Evolutionary conservation across 2,329 filamentous ascomycete species (phyloP), one percentile per base, ranked within the genome.

Genomic region (Myriosclerotinia scirpicola): DNA sequence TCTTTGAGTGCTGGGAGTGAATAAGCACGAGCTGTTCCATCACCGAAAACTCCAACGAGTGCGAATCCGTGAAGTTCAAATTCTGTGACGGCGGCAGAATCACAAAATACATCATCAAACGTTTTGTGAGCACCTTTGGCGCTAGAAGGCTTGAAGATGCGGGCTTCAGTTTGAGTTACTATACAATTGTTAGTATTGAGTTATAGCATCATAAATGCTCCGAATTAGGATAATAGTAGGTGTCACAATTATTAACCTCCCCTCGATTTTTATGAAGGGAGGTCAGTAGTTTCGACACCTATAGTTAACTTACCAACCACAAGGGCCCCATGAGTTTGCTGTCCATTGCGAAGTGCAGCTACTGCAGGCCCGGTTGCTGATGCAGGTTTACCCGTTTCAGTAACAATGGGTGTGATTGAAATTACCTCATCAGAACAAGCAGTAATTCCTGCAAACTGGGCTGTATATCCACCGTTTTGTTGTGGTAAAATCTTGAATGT

Each of bases 401-500:
- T 84, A 68, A 93, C 85, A 58, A 99, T 90, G 0, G 95, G 92
- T 64, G 84, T 87, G 52, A 99, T 88, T 17, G 87, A 87, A 58
- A 97, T 84, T 52, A 99, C 81, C 66, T 80, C 83, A 69, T 88
- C 91, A 64, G 91, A 87, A 40, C 93, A 80, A 1, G 84, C 78
- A 5, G 85, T 83, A 3, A 88, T 81, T 0, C 94, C 95, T 1
- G 85, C 90, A 60, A 90, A 84, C 66, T 90, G 85, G 15, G 87
- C 91, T 14, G 85, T 83, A 77, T 96, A 98, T 14, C 87, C 84
- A 5, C 88, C 85, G 64, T 84, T 85, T 12, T 80, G 74, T 17
- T 89, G 84, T 0, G 95, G 95, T 2, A 98, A 80, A 30, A 99
- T 82, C 79, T 97, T 97, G 80, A 98, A 94, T 0, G 94, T 98